Conservation (phyloP, 2,329 filamentous ascomycete species). For the Talaromyces sp. region DNA sequence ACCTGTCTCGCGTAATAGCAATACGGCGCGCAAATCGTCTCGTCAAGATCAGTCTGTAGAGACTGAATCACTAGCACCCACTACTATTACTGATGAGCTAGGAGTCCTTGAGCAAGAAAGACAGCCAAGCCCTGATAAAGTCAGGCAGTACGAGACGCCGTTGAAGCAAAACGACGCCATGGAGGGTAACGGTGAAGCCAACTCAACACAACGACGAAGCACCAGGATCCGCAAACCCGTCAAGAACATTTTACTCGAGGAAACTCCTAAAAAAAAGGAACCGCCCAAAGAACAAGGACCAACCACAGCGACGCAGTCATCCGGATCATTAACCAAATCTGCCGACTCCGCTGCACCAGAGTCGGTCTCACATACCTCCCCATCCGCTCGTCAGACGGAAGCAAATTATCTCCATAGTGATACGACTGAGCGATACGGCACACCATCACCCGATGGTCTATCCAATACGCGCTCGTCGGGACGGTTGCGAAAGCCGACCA, state of each 20-base stretch:
- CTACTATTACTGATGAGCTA: slow-evolving; percentile 7
- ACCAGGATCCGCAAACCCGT: slow-evolving; percentile 13
- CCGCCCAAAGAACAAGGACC: neutral
- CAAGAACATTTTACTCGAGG: neutral
- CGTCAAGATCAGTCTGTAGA: slow-evolving; percentile 9
- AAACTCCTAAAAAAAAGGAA: slow-evolving; percentile 3
- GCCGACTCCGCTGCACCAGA: neutral
- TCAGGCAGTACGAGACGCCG: slow-evolving; percentile 7
- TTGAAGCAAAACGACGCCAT: neutral
- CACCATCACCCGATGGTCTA: slow-evolving; percentile 18
- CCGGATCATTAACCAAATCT: neutral
- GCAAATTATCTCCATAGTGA: neutral
- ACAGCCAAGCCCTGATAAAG: neutral
- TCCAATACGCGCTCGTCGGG: slow-evolving; percentile 23
- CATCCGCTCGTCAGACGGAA: slow-evolving; percentile 1
- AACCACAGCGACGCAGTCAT: neutral
- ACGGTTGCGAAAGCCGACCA: slow-evolving; percentile 27
- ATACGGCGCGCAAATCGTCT: slow-evolving; percentile 2
- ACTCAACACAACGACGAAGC: slow-evolving; percentile 13
- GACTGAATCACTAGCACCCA: slow-evolving; percentile 3
- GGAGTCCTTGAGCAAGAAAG: slow-evolving; percentile 3
- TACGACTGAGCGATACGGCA: slow-evolving; percentile 13
- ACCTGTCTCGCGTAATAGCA: neutral
- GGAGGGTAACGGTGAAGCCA: neutral
- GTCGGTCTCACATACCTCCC: neutral